Evolutionary conservation across 1,284 basidiomycete genomes (phyloP), one percentile per base, ranked within the genome.

Genomic region (Leucocoprinus gongylophorus): DNA sequence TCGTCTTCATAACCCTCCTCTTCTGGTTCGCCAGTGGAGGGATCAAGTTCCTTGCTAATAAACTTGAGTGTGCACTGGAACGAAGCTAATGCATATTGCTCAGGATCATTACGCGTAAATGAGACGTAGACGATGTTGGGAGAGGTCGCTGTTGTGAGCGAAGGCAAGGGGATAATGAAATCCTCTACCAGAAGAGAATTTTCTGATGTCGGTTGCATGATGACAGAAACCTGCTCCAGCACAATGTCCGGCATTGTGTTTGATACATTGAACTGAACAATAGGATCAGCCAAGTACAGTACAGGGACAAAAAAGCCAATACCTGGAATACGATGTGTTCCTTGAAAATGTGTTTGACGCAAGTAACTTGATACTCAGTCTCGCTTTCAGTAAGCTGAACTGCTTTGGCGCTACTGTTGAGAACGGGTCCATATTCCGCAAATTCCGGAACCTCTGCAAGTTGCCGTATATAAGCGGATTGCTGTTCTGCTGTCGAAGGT

Each of bases 241-340:
- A 99, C 88, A 3, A 92, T 95, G 66, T 99, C 97, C n/a, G 93
- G 86, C 50, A 99, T 79, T n/a, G 97, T 99, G 68, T 99, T 99
- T 54, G 92, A 91, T 48, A 99, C 84, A 72, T 98, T 97, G 81
- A 93, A 98, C 88, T 99, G 56, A 20, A 7, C 37, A 28, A 52
- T 38, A 49, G 30, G 42, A 43, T 40, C 42, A 48, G 23, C 33
- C 17, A 37, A 21, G 29, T 28, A 10, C 26, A 3, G 18, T 28
- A 43, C 15, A 39, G 44, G 50, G 15, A 38, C 42, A 33, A 37
- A 20, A 35, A 46, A 35, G 39, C 18, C 63, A 75, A 53, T 63
- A 89, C 91, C 80, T 94, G 94, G 82, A 97, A 95, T 38, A 99
- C 95, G 56, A 99, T 69, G 66, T 99, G 91, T 56, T 94, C 91